Conservation (phyloP, 2,329 filamentous ascomycete species). For the Cercospora beticola region DNA sequence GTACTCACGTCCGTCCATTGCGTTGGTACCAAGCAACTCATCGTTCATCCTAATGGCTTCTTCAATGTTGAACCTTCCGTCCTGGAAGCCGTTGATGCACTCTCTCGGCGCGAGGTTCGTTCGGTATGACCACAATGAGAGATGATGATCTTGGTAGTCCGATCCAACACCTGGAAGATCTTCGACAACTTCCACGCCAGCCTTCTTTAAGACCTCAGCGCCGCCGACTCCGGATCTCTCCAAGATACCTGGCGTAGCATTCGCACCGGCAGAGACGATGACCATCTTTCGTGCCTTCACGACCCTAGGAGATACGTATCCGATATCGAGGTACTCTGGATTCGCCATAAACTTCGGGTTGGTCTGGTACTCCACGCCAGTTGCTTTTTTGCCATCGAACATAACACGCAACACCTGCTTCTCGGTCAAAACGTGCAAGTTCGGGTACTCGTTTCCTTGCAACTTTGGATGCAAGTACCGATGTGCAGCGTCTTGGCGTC, state of each 20-base stretch:
- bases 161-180: slow-evolving; percentile 38
- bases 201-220: slow-evolving; percentile 47
- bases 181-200: slow-evolving; percentile 26
- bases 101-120: slow-evolving; percentile 48
- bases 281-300: slow-evolving; percentile 58
- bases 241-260: slow-evolving; percentile 57
- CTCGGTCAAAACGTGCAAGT: slow-evolving; percentile 59
- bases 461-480: slow-evolving; percentile 56
- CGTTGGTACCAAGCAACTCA: slow-evolving; percentile 58
- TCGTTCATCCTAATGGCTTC: slow-evolving; percentile 51
- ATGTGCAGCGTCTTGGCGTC: slow-evolving; percentile 58
- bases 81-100: slow-evolving; percentile 56
- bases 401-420: slow-evolving; percentile 53
- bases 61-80: slow-evolving; percentile 49
- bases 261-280: slow-evolving; percentile 59
- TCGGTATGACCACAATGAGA: slow-evolving; percentile 56
- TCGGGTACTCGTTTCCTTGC: slow-evolving; percentile 51
- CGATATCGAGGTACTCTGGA: slow-evolving; percentile 35
- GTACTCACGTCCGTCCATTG: slow-evolving; percentile 49
- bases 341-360: slow-evolving; percentile 45
- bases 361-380: slow-evolving; percentile 58
- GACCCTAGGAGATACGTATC: slow-evolving; percentile 41
- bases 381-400: slow-evolving; percentile 48
- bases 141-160: slow-evolving; percentile 42
- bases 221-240: slow-evolving; percentile 63